Evolutionary conservation across 2,329 filamentous ascomycete species (phyloP).

Genomic region (Xylaria sp.): DNA sequence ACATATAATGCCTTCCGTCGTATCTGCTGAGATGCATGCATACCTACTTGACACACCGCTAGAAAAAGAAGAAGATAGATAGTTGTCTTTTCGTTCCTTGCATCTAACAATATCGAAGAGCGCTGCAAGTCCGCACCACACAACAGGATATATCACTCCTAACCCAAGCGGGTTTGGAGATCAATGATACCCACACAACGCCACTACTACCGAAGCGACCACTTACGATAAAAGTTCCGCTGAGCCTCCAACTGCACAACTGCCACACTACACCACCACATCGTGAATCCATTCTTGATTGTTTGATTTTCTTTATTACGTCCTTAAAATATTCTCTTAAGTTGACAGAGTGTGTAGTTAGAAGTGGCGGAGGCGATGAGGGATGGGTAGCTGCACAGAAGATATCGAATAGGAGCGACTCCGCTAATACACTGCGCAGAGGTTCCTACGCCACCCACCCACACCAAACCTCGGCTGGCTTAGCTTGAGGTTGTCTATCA

Average conservation of each 20-base stretch:
- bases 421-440: slow-evolving; percentile 11
- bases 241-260: slow-evolving; percentile 31
- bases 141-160: not conserved
- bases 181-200: slow-evolving; percentile 1
- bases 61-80: not conserved
- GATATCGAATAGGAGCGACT: not conserved
- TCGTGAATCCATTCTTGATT: slow-evolving; percentile 5
- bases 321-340: not conserved
- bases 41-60: not conserved
- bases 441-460: slow-evolving; percentile 9
- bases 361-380: slow-evolving; percentile 3
- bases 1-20: not conserved
- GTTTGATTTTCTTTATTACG: not conserved
- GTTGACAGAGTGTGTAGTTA: not conserved
- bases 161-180: not conserved
- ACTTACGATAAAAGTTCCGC: slow-evolving; percentile 16
- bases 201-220: not conserved
- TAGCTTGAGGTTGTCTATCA: not conserved
- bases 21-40: not conserved
- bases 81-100: slow-evolving; percentile 11
- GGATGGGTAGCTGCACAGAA: slow-evolving; percentile 2
- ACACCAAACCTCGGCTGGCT: slow-evolving; percentile 1
- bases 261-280: slow-evolving; percentile 21
- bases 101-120: slow-evolving; percentile 9
- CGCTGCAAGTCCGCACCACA: slow-evolving; percentile 3